Evolutionary conservation across 352 stramenopile genomes (phyloP), one percentile per base, ranked within the genome.

Genomic region (Phytophthora kernoviae): DNA sequence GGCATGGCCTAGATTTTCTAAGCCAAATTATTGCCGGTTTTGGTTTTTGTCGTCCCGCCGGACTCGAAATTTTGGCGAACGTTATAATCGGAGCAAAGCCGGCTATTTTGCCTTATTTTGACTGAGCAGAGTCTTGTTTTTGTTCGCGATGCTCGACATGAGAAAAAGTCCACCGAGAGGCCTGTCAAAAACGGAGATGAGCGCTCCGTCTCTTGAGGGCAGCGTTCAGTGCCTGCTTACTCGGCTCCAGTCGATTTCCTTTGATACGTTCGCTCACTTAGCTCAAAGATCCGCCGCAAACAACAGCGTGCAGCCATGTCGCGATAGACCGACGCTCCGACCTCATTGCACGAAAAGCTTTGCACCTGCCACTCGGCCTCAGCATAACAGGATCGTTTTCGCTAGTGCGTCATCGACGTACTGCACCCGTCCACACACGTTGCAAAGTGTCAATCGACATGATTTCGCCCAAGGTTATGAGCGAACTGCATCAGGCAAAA

Each of bases 401-500:
- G 24, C 56, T 70, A 66, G 62, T 65, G 27, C 33, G n/a, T 27
- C 22, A 45, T 26, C 10, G n/a, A 30, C 24, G 24, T 3, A 30
- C 24, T 30, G 24, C 24, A 30, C 3, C 6, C 6, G 24, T 30
- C 24, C 3, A n/a, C n/a, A n/a, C n/a, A n/a, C n/a, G 3, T 30
- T 30, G 40, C 30, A 41, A 17, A 10, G 39, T 24, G 22, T 50
- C 41, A 48, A 18, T 53, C 18, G 12, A 21, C 27, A 84, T 84
- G 75, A 84, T 84, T 51, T 84, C 75, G 17, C 70, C 73, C 41
- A 84, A 81, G 45, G 75, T 84, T 45, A 84, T 84, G 72, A 73
- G 70, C 43, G 75, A 84, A 62, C 54, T 84, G 51, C 75, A 81
- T 43, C 62, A 84, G 49, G 75, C 75, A n/a, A 76, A 76, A 49